Percentiles rank a stretch among this genome's conserved stretches.
Evolutionary conservation across 2,329 filamentous ascomycete genomes (phyloP).

Genomic region (Pseudocercospora eumusae): DNA sequence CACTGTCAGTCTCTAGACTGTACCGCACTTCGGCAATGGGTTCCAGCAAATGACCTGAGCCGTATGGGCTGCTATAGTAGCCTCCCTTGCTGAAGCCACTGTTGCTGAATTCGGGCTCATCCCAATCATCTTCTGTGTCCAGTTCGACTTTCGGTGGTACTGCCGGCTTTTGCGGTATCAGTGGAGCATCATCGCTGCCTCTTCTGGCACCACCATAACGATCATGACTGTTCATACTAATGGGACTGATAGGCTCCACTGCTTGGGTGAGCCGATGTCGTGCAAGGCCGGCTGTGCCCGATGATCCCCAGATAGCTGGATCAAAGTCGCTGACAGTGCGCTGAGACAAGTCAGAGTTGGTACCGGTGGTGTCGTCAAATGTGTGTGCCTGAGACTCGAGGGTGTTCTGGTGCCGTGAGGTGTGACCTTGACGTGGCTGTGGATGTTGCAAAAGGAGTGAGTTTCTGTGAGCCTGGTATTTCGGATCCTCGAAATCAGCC

Average conservation of each 20-base stretch:
- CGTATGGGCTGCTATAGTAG: constrained; percentile 41
- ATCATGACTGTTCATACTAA: constrained; percentile 41
- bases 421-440: constrained; percentile 72
- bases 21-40: constrained; percentile 56
- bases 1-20: constrained; percentile 51
- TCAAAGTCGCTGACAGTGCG: constrained; percentile 44
- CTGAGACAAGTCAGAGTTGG: constrained; percentile 41
- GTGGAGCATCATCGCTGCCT: constrained; percentile 58
- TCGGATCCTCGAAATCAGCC: constrained; percentile 60
- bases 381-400: constrained; percentile 72
- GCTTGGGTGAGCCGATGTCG: constrained; percentile 34
- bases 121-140: constrained; percentile 33
- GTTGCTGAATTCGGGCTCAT: constrained; percentile 39
- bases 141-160: constrained; percentile 33
- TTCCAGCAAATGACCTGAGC: constrained; percentile 46
- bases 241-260: constrained; percentile 33
- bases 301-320: constrained; percentile 52
- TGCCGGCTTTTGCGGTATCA: constrained; percentile 50
- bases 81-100: constrained; percentile 39
- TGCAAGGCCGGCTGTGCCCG: constrained; percentile 38
- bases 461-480: constrained; percentile 80
- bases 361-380: constrained; percentile 46
- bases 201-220: constrained; percentile 39
- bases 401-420: constrained; percentile 70
- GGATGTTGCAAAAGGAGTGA: constrained; percentile 78